phyloP scores from a whole-genome alignment of 2,329 filamentous ascomycete genomes.

The Fusarium nisikadoi region DNA sequence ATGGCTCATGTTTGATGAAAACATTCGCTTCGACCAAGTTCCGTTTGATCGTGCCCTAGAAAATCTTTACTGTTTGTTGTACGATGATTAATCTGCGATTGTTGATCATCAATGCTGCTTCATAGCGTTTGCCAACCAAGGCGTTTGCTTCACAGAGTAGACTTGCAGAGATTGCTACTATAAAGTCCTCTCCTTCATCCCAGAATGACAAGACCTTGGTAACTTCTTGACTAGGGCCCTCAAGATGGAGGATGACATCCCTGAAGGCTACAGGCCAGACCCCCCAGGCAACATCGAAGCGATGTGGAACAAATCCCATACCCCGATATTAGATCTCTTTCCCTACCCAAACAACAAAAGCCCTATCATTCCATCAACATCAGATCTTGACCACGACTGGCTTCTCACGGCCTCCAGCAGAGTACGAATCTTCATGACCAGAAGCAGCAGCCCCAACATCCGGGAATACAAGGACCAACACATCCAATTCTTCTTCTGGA shows the following conservation, averaged over 20 bases:
- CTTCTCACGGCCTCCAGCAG: background rate
- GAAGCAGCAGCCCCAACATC: background rate
- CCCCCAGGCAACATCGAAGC: background rate
- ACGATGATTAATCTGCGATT: background rate
- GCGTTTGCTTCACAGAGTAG: background rate
- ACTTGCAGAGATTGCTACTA: background rate
- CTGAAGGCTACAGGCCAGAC: background rate
- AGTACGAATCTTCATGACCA: background rate
- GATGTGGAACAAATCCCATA: background rate
- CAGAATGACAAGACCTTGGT: background rate
- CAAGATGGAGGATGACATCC: background rate
- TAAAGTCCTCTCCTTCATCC: background rate
- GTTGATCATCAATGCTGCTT: background rate
- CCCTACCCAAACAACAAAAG: slow-evolving; percentile 1
- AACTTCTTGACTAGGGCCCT: too few species aligned
- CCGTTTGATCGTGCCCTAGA: background rate
- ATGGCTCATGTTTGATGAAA: background rate
- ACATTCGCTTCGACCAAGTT: background rate
- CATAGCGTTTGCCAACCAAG: background rate
- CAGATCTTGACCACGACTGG: background rate
- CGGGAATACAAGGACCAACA: slow-evolving; percentile 11
- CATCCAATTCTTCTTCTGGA: slow-evolving; percentile 43
- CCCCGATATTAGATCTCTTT: background rate
- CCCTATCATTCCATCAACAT: slow-evolving; percentile 1
- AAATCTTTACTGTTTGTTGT: background rate